Percentiles rank a stretch among this genome's conserved stretches.
Evolutionary conservation across 2,329 filamentous ascomycete genomes (phyloP).

Genomic region (Fusarium sp.): DNA sequence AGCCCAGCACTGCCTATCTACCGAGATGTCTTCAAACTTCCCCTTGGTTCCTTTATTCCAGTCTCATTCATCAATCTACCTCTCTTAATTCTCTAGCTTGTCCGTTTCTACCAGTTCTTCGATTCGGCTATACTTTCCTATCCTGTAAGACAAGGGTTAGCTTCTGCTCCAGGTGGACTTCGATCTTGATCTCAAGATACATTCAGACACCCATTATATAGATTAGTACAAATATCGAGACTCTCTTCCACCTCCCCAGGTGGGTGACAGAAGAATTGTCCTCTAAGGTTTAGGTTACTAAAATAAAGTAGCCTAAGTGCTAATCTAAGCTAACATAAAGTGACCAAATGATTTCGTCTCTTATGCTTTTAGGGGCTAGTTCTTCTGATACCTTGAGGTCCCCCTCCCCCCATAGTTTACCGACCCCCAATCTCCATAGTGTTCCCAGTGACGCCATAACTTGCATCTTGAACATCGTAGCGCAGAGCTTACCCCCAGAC

Average conservation of each 20-base stretch:
- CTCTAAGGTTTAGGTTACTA: no score
- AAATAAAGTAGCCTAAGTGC: no score
- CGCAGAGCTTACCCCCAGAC: slow-evolving; percentile 11
- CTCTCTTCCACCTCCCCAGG: background rate
- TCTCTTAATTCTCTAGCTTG: background rate
- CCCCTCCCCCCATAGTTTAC: background rate
- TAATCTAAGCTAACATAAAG: no score
- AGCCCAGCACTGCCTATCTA: background rate
- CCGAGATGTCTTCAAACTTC: background rate
- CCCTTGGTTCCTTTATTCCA: background rate
- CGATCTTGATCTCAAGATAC: background rate
- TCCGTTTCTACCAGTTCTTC: background rate
- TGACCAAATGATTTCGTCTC: no score
- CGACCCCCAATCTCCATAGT: slow-evolving; percentile 7
- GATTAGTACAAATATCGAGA: background rate
- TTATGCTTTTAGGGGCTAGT: no score
- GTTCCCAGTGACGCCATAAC: background rate
- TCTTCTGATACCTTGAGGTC: no score
- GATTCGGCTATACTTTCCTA: background rate
- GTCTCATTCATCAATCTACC: background rate
- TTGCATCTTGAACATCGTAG: background rate
- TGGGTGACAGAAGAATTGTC: no score
- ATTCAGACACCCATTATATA: background rate
- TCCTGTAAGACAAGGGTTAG: background rate
- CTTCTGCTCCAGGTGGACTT: background rate